Base-by-base conservation (phyloP, 805 yeast species). In the Candida sithepensis region DNA sequence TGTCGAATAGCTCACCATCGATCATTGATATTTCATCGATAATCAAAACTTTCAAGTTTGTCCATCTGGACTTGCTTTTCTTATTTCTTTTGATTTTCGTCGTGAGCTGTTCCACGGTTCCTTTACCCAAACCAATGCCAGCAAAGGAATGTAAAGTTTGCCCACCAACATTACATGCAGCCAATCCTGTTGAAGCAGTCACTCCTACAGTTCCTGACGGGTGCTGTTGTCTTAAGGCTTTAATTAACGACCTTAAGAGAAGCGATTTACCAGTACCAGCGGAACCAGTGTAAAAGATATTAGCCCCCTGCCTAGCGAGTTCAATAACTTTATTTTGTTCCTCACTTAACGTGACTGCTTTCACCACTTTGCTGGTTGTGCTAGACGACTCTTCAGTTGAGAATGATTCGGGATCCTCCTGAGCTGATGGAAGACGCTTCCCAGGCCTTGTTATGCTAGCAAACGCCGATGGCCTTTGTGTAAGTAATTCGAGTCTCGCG, bases 191-290 rank as follows among this genome's bases (percentile, higher is more conserved):
- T 0, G 94, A 85, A 0, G 95, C 95, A 0, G 94, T 85, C 1
- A 87, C 85, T 0, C 85, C 90, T 3, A 87, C 88, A 13, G 69
- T 61, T 2, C 77, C 79, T 0, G 53, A 52, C 0, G 75, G 73
- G 60, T 79, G 73, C 49, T 72, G 73, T 1, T 54, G 50, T 51
- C 68, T 72, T 46, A 87, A 61, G 0, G 73, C 65, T 56, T 78
- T 77, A 46, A 87, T 85, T 33, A 87, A 71, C 10, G 80, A 73
- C 51, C 77, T 75, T 43, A 94, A 69, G n/a, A 94, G 70, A 3
- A 94, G 85, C 1, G 99, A 92, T 63, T 94, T 94, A 61, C 99
- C 99, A 0, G 99, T 94, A 59, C 99, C 99, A 0, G 99, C 99
- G 30, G 97, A 89, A 43, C 99, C 99, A 0, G 99, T 94, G 63